These are phyloP conservation scores for Hypoxylon sp. DNA, from an alignment of 2,329 filamentous ascomycete genomes.

Conservation along the genomic window DNA sequence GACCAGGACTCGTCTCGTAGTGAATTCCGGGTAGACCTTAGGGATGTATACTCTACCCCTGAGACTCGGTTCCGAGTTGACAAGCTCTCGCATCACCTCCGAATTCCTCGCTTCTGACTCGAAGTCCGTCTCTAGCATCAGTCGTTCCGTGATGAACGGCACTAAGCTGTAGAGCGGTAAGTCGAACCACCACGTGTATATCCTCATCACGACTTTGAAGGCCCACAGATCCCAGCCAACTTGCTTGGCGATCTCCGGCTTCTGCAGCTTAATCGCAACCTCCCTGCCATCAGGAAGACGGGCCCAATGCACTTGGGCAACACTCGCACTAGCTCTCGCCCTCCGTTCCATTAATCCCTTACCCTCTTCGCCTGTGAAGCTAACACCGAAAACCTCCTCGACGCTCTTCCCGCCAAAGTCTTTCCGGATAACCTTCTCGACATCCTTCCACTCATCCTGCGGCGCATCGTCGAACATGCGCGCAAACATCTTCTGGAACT, in stretches of 20 bases:
- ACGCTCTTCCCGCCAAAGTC: constrained; percentile 88
- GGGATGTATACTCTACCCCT: constrained; percentile 89
- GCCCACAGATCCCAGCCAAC: constrained; percentile 96
- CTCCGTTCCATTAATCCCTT: constrained; percentile 72
- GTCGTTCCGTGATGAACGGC: constrained; percentile 91
- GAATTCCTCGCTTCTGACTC: constrained; percentile 91
- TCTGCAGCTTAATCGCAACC: constrained; percentile 97
- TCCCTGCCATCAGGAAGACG: constrained; percentile 86
- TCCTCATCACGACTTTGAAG: constrained; percentile 87
- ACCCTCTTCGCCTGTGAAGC: constrained; percentile 79
- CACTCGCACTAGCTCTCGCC: constrained; percentile 83
- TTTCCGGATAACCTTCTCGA: constrained; percentile 85
- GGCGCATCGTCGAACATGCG: constrained; percentile 98
- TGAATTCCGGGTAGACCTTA: constrained; percentile 84
- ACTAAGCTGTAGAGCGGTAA: constrained; percentile 93
- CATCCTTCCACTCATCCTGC: constrained; percentile 88
- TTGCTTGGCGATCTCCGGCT: constrained; percentile 91
- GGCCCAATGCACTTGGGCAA: constrained; percentile 98
- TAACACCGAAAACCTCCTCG: constrained; percentile 93
- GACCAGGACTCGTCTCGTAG: constrained; percentile 86
- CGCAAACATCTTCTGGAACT: constrained; percentile 96
- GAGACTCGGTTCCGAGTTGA: constrained; percentile 81
- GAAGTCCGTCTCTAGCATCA: constrained; percentile 95
- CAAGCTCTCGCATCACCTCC: constrained; percentile 82
- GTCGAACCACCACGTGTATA: constrained; percentile 90